Evolutionary conservation across 1,284 basidiomycete species (phyloP).

Genomic region (Cutaneotrichosporon mucoides): DNA sequence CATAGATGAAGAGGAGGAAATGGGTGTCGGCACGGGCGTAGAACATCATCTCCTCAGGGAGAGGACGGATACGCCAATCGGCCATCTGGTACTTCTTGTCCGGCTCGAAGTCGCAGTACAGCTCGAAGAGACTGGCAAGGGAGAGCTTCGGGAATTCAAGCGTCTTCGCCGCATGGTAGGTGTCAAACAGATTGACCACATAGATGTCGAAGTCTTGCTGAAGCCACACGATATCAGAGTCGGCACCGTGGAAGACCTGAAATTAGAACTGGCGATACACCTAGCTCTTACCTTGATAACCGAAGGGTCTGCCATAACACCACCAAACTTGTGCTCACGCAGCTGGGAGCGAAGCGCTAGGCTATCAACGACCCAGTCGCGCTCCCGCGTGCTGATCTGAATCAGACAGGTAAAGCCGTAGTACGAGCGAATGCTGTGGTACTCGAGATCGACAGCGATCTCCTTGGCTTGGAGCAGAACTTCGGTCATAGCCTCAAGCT

Average conservation of each 20-base stretch:
- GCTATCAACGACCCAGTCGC: constrained; percentile 84
- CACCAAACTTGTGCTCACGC: constrained; percentile 52
- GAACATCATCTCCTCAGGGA: constrained; percentile 80
- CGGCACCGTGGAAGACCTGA: constrained; percentile 88
- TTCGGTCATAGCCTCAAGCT: constrained; percentile 63
- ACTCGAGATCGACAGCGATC: constrained; percentile 90
- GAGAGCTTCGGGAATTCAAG: constrained; percentile 78
- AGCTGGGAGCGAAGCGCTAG: constrained; percentile 74
- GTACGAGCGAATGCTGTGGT: constrained; percentile 82
- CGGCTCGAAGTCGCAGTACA: constrained; percentile 84
- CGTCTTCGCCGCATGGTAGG: constrained; percentile 86
- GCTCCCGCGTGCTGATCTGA: constrained; percentile 80
- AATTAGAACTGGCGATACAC: neutral
- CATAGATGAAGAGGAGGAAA: constrained; percentile 88
- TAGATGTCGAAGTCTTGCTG: constrained; percentile 94
- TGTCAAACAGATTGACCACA: constrained; percentile 93
- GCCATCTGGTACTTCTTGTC: constrained; percentile 96
- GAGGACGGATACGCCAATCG: constrained; percentile 91
- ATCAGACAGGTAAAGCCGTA: constrained; percentile 87
- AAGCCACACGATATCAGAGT: constrained; percentile 91
- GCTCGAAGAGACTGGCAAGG: constrained; percentile 77
- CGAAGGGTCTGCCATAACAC: constrained; percentile 72
- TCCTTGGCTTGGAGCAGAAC: constrained; percentile 64
- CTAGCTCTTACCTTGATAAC: constrained; percentile 68
- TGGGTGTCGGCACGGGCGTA: constrained; percentile 97